phyloP scores from a whole-genome alignment of 176 grass and related monocot genomes.

The Puccinellia tenuiflora region DNA sequence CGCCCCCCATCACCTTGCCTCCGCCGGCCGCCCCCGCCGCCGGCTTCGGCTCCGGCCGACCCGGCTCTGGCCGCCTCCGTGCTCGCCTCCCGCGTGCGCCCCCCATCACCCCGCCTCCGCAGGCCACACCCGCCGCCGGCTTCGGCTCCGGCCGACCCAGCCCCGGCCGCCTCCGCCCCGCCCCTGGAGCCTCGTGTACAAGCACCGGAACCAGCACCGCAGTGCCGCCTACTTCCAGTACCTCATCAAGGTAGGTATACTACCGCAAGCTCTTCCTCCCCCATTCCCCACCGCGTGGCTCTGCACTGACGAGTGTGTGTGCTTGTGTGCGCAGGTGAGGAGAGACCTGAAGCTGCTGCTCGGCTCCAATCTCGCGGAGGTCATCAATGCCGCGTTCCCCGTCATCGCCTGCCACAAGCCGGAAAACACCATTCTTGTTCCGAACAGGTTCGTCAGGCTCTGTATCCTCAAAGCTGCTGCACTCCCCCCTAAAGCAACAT shows the following conservation, averaged over 20 bases:
- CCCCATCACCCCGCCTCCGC: no score
- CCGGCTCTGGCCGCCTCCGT: no score
- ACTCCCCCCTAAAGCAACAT: not conserved
- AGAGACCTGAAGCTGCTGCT: conserved; percentile 53
- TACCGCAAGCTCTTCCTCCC: not conserved
- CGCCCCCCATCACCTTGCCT: no score
- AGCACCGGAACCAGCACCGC: conserved; percentile 57
- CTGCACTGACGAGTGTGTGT: not conserved
- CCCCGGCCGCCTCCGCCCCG: no score
- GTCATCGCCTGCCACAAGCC: no score
- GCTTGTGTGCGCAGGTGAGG: conserved; percentile 39
- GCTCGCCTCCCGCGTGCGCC: no score
- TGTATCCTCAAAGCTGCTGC: not conserved
- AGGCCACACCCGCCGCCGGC: no score
- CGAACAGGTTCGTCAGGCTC: conserved; percentile 15
- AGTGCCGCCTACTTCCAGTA: conserved; percentile 53
- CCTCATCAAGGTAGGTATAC: conserved; percentile 44
- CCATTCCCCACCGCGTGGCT: not conserved
- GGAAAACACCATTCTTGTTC: conserved; percentile 38
- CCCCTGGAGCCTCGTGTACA: conserved; percentile 63
- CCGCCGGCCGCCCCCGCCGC: no score
- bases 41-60: no score
- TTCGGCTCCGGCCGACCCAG: no score
- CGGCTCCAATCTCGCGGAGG: not conserved
- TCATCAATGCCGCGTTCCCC: no score